Percentiles rank a stretch among this genome's conserved stretches.
Conservation (phyloP, 2,329 filamentous ascomycete genomes). For the Botryosphaeria dothidea region DNA sequence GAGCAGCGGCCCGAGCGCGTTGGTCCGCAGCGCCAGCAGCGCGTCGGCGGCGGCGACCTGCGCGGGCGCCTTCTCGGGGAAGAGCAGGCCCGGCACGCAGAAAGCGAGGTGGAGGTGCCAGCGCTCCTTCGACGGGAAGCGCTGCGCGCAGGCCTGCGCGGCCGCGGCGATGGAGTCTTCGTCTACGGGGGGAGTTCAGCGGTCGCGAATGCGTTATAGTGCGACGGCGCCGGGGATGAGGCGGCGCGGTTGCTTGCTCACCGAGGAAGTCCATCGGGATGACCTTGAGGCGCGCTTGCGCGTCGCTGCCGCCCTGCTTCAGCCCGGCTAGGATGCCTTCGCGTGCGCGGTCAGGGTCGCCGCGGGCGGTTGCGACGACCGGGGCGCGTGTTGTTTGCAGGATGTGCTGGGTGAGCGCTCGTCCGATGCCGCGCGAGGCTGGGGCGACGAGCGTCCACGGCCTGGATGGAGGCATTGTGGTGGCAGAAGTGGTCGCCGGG, state of each 20-base stretch:
- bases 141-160: constrained; percentile 54
- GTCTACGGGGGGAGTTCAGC: constrained; percentile 42
- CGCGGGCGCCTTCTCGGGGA: constrained; percentile 68
- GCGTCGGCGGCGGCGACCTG: constrained; percentile 64
- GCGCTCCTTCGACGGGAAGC: constrained; percentile 49
- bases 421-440: constrained; percentile 64
- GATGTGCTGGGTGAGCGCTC: constrained; percentile 60
- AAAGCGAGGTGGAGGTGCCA: constrained; percentile 63
- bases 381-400: constrained; percentile 59
- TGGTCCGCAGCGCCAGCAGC: constrained; percentile 71
- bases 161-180: constrained; percentile 62
- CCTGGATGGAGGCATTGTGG: not conserved
- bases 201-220: not conserved
- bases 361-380: constrained; percentile 62
- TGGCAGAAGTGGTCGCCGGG: not conserved
- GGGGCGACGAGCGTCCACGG: constrained; percentile 58
- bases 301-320: constrained; percentile 35
- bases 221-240: too few relatives aligned
- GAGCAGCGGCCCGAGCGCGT: constrained; percentile 72
- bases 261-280: constrained; percentile 59
- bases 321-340: constrained; percentile 54
- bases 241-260: too few relatives aligned
- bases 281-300: constrained; percentile 51
- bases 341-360: constrained; percentile 51
- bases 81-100: constrained; percentile 69